These are phyloP conservation scores for Sorghum bicolor DNA, from an alignment of 176 grass and related monocot species.

Conservation along the genomic window Sorghum_bicolor_NCBIv3 NC_012870.2:10757001-10757500, in stretches of 20 bases:
- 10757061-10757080: neutral
- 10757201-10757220: neutral
- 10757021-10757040: neutral
- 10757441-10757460: neutral
- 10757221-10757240: neutral
- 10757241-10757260: neutral
- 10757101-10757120: neutral
- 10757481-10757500: neutral
- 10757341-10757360: conserved; percentile 2
- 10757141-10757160: neutral
- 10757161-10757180: too few relatives aligned
- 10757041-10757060: neutral
- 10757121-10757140: neutral
- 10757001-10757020: neutral
- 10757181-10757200: neutral
- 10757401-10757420: neutral
- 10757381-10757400: neutral
- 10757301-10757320: conserved; percentile 12
- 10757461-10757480: neutral
- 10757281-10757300: neutral
- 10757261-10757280: neutral
- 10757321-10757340: neutral
- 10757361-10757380: neutral
- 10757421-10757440: neutral
- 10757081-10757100: fast-evolving